Conservation (phyloP, 169 alveolate genomes). For the Amoebophrya sp. region DNA sequence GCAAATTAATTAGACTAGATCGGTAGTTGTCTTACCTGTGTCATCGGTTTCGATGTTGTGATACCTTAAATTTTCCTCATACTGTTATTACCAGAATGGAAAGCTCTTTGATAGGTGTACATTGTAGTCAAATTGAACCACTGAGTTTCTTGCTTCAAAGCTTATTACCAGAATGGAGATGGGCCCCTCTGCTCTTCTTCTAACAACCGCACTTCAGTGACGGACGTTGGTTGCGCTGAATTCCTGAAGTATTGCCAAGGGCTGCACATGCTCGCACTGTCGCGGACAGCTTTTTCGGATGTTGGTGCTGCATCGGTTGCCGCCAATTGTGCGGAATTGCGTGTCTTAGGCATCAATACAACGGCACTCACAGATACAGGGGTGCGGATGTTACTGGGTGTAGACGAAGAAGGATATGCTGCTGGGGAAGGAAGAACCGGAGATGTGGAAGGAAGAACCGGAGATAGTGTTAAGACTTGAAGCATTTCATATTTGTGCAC, state of each 20-base stretch:
- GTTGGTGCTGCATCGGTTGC: not conserved
- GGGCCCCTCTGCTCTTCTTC: too few relatives aligned
- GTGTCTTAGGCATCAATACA: not conserved
- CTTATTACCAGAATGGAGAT: too few relatives aligned
- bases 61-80: too few relatives aligned
- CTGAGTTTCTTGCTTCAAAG: too few relatives aligned
- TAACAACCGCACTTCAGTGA: not conserved
- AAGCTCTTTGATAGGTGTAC: too few relatives aligned
- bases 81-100: too few relatives aligned
- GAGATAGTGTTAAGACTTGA: too few relatives aligned
- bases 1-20: too few relatives aligned
- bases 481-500: not conserved
- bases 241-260: not conserved
- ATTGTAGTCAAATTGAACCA: too few relatives aligned
- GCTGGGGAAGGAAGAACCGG: not conserved
- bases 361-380: not conserved
- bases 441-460: too few relatives aligned
- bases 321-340: not conserved
- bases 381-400: not conserved
- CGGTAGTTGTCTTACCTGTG: too few relatives aligned
- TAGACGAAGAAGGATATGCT: not conserved
- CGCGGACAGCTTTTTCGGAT: not conserved
- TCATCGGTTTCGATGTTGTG: too few relatives aligned
- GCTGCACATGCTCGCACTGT: conserved; percentile 16
- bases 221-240: conserved; percentile 11